Evolutionary conservation across 306 rosid genomes (phyloP).

Genomic region (Medicago arabica): DNA sequence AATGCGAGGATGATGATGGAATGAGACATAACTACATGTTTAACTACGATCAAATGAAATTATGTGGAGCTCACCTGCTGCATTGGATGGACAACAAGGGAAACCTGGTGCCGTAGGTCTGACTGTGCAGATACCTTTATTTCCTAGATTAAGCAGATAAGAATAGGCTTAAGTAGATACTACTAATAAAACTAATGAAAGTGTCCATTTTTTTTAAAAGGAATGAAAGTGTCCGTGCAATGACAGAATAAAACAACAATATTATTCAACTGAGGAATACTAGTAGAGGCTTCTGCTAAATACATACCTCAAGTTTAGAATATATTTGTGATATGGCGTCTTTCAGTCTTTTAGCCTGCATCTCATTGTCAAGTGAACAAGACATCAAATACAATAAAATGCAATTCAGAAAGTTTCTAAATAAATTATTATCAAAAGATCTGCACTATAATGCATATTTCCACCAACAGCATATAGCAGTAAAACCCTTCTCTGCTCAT

Average conservation of each 20-base stretch:
- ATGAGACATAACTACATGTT: too few species aligned
- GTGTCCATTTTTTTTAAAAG: background rate
- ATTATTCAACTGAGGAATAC: slow-evolving; percentile 5
- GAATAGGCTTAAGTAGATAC: slow-evolving; percentile 1
- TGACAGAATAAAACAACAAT: slow-evolving; percentile 18
- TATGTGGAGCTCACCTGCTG: slow-evolving; percentile 71
- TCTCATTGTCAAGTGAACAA: slow-evolving; percentile 36
- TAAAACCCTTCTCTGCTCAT: slow-evolving; percentile 12
- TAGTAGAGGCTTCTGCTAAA: slow-evolving; percentile 27
- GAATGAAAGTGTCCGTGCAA: slow-evolving; percentile 5
- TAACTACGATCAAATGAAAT: background rate
- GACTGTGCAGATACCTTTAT: slow-evolving; percentile 75
- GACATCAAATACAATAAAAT: slow-evolving; percentile 35
- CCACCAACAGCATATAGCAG: slow-evolving; percentile 33
- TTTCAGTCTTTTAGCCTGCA: slow-evolving; percentile 84
- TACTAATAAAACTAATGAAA: slow-evolving; percentile 10
- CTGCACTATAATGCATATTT: slow-evolving; percentile 15
- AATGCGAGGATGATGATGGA: too few species aligned
- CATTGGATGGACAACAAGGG: slow-evolving; percentile 95
- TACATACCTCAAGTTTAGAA: slow-evolving; percentile 87
- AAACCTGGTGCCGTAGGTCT: slow-evolving; percentile 90
- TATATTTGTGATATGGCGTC: slow-evolving; percentile 90
- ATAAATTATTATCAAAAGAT: slow-evolving; percentile 8
- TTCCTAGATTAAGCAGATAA: slow-evolving; percentile 62
- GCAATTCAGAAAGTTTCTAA: slow-evolving; percentile 31